Evolutionary conservation across 495 filamentous ascomycete genomes (phyloP), one percentile per base, ranked within the genome.

Genomic region (Pyronema domesticum): DNA sequence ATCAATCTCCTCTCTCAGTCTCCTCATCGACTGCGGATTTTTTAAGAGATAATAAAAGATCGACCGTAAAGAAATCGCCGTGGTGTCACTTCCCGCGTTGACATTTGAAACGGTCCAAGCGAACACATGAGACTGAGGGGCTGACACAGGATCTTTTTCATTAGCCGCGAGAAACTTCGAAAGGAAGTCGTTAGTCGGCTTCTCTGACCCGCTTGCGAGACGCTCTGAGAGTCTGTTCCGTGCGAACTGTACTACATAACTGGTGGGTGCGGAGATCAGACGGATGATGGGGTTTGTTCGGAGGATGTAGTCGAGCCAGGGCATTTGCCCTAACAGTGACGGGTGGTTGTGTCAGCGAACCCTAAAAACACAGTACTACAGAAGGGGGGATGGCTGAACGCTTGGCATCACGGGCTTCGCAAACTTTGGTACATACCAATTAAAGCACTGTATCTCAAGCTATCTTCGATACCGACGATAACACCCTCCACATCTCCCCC

Each of bases 81-180:
- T 76, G 3, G 77, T 79, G 57, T 80, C 77, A 15, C 70, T 68
- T 13, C 39, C 39, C 8, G 74, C 74, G 15, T 71, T 62, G 45
- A 76, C 60, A 54, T 69, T 69, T 51, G 53, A 55, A 17, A 54
- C 50, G 14, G 59, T 56, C 60, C 60, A 63, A 17, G 72, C 73
- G 33, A 73, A 65, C 0, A 78, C 58, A 54, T 78, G 73, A 17
- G 70, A 69, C 40, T 70, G 64, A 0, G 71, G 76, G 18, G 78
- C 70, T 30, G 68, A 73, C 15, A 81, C 73, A 0, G 81, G 80
- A 34, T 80, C 67, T 40, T 73, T 72, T 43, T 74, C 68, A 48
- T 75, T 74, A 0, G 73, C 75, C 42, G 76, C 74, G 0, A 78
- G 65, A 69, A 82, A 76, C 60, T 80, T 83, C 39, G 73, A 75